Base-by-base conservation (phyloP, 495 filamentous ascomycete species). In the Poronia punctata region DNA sequence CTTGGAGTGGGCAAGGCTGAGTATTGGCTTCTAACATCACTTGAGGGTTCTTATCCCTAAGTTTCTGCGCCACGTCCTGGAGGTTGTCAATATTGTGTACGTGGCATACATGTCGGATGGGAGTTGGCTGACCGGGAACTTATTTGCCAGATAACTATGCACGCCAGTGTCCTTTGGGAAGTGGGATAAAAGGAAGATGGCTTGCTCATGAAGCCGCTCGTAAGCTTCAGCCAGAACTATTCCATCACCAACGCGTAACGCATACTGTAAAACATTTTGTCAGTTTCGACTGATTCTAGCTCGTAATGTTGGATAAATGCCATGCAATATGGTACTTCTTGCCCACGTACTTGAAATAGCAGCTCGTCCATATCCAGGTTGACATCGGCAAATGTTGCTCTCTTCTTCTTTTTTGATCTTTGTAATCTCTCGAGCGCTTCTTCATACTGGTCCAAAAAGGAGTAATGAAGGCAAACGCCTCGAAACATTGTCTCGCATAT, bases 391-490 rank as follows among this genome's bases (percentile, higher is more conserved):
- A 58, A 49, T n/a, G 49, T 61, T 29, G 54, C 52, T 9, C 46
- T 25, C 26, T 35, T 55, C 20, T 46, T 57, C 30, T 48, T 46
- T 33, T 69, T 64, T 40, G 67, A 63, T 15, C 44, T 35, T 16
- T 45, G 45, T 5, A 50, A 25, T 12, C 40, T 35, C 25, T 53
- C 47, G 38, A 61, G 50, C 2, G 46, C 47, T 1, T 23, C 34
- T 32, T 62, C 59, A 37, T 65, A 67, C 25, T 55, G 42, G 7
- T 54, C 57, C 14, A 65, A 28, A 5, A 86, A 51, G 46, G 79
- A 80, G 60, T 86, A 88, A 9, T 88, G 71, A 44, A 88, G 59
- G 35, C 74, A 72, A 20, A 87, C 74, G 2, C 79, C 83, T 61
- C 86, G 78, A 18, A 72, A 68, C 64, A 88, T 84, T 10, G 75